A percentile compares a stretch with the other conserved stretches of the same genome.
phyloP scores from a whole-genome alignment of 2,329 filamentous ascomycete genomes.

The Colletotrichum sp. region DNA sequence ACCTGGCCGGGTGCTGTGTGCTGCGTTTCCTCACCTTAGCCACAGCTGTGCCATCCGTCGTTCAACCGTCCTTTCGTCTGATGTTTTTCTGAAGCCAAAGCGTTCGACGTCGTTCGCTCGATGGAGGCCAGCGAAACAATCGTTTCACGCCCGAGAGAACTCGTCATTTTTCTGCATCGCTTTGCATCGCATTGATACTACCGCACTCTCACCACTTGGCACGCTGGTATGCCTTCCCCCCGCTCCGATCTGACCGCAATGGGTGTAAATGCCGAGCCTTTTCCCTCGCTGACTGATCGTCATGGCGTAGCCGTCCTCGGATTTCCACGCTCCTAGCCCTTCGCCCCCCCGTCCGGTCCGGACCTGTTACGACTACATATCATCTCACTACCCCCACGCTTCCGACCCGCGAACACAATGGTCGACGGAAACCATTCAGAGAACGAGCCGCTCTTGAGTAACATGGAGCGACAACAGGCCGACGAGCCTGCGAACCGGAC shows the following conservation, averaged over 20 bases:
- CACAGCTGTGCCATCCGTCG: not conserved
- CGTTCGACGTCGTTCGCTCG: conserved; percentile 6
- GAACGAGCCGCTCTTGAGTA: conserved; percentile 43
- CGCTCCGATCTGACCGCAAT: not conserved
- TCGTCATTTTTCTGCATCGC: conserved; percentile 17
- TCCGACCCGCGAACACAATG: conserved; percentile 28
- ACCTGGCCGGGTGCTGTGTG: conserved; percentile 11
- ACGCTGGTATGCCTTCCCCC: conserved; percentile 7
- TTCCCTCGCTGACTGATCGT: conserved; percentile 20
- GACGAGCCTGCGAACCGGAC: conserved; percentile 20
- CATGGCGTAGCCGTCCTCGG: conserved; percentile 19
- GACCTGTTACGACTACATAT: conserved; percentile 17
- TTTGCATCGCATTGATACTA: conserved; percentile 20
- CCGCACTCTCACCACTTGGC: not conserved
- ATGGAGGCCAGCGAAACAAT: conserved; percentile 8
- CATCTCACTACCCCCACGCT: not conserved
- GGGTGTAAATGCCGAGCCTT: conserved; percentile 13
- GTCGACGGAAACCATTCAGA: conserved; percentile 36
- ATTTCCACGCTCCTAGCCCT: conserved; percentile 12
- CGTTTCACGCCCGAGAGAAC: conserved; percentile 12
- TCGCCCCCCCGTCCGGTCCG: conserved; percentile 5
- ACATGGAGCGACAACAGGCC: conserved; percentile 34
- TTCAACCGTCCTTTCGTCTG: conserved; percentile 10
- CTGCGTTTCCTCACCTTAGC: not conserved
- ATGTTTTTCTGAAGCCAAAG: conserved; percentile 5